Percentiles rank a stretch among this genome's conserved stretches.
phyloP scores from a whole-genome alignment of 2,329 filamentous ascomycete species.

The Grosmannia serpens region DNA sequence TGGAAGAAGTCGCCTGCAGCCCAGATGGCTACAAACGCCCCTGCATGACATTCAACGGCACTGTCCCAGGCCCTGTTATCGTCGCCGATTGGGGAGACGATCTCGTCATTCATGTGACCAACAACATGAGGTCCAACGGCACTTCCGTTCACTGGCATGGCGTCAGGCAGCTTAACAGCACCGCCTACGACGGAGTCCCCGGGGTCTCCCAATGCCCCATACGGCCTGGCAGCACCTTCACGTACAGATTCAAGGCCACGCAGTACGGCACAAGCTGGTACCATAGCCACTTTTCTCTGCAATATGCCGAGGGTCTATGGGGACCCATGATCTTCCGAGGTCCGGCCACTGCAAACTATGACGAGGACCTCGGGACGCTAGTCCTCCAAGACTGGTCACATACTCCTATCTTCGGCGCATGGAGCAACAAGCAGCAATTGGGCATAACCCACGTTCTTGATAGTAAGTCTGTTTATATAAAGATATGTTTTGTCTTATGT shows the following conservation, averaged over 20 bases:
- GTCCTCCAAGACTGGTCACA: constrained; percentile 14
- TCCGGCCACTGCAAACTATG: constrained; percentile 35
- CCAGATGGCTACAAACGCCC: constrained; percentile 33
- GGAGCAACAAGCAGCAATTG: constrained; percentile 8
- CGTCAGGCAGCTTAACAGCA: constrained; percentile 31
- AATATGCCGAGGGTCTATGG: constrained; percentile 3
- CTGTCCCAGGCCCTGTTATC: constrained; percentile 20
- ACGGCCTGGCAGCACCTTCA: constrained; percentile 47
- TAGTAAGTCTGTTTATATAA: too few relatives aligned
- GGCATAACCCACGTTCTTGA: constrained; percentile 9
- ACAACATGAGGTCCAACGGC: constrained; percentile 41
- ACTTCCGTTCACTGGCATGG: constrained; percentile 40
- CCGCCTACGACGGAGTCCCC: constrained; percentile 58
- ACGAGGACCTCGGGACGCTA: constrained; percentile 39
- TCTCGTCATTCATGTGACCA: constrained; percentile 49
- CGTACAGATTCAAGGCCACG: constrained; percentile 54
- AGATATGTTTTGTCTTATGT: too few relatives aligned
- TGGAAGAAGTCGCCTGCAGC: constrained; percentile 22
- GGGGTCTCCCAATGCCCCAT: constrained; percentile 57
- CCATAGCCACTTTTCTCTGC: constrained; percentile 2
- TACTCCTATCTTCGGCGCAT: constrained; percentile 5
- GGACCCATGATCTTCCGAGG: constrained; percentile 21
- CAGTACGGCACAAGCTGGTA: constrained; percentile 57
- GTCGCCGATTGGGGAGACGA: constrained; percentile 25
- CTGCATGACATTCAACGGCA: constrained; percentile 25